phyloP scores from a whole-genome alignment of 495 filamentous ascomycete species.

The Letharia columbiana region DNA sequence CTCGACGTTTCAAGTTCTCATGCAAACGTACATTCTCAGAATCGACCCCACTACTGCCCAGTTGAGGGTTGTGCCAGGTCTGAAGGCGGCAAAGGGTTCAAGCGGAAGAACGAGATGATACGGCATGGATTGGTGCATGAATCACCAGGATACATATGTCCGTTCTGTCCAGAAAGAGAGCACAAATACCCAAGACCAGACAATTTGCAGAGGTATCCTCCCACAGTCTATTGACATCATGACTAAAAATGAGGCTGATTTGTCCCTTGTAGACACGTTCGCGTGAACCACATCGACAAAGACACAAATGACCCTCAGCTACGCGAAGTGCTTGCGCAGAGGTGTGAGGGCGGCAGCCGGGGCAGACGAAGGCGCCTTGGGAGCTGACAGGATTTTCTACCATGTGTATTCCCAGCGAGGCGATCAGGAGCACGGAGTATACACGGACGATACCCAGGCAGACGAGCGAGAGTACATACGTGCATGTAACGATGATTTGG shows the following conservation, averaged over 20 bases:
- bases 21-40: conserved; percentile 89
- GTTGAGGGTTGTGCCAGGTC: conserved; percentile 69
- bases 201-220: conserved; percentile 82
- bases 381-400: conserved; percentile 12
- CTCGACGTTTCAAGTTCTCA: conserved; percentile 56
- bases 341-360: conserved; percentile 74
- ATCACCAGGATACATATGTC: conserved; percentile 93
- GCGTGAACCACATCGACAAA: conserved; percentile 81
- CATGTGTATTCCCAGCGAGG: neutral
- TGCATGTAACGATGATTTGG: neutral
- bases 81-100: conserved; percentile 88
- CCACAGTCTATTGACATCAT: neutral
- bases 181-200: conserved; percentile 96
- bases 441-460: conserved; percentile 4
- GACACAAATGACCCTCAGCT: conserved; percentile 73
- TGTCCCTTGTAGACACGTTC: conserved; percentile 57
- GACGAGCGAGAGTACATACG: neutral
- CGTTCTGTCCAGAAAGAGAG: conserved; percentile 91
- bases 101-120: conserved; percentile 99
- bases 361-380: conserved; percentile 62
- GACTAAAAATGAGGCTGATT: conserved; percentile 1
- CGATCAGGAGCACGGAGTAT: conserved; percentile 1
- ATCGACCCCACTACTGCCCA: conserved; percentile 84
- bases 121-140: conserved; percentile 91
- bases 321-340: conserved; percentile 71